Conservation (phyloP, 306 rosid species). For the Amphicarpaea edgeworthii region DNA sequence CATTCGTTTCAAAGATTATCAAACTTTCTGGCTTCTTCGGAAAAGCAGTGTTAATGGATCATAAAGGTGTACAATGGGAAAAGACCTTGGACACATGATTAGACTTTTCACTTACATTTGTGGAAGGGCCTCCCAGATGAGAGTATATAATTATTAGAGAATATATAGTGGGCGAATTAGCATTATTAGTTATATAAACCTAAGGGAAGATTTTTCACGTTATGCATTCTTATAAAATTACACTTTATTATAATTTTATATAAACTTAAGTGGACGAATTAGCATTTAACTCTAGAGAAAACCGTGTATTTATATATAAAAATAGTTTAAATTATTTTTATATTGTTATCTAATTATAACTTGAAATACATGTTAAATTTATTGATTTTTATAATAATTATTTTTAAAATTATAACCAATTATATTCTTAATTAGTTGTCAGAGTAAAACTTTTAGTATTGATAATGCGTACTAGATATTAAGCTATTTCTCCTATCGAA, state of each 20-base stretch:
- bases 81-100: neutral
- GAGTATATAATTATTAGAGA: neutral
- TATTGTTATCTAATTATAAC: no score
- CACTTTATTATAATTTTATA: neutral
- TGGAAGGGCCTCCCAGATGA: neutral
- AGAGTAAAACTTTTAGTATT: no score
- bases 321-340: neutral
- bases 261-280: neutral
- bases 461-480: no score
- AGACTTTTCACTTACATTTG: slow-evolving; percentile 1
- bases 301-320: neutral
- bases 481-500: no score
- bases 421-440: no score
- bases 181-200: no score
- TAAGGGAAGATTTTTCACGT: no score
- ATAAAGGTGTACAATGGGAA: no score
- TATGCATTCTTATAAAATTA: neutral
- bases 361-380: no score
- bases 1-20: neutral
- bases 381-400: neutral
- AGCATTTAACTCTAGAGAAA: neutral
- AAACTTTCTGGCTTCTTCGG: neutral
- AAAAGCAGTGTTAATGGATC: no score
- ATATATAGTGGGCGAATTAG: neutral
- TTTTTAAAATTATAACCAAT: neutral